Conservation (phyloP, 2,329 filamentous ascomycete species). For the Lizonia empirigonia region DNA sequence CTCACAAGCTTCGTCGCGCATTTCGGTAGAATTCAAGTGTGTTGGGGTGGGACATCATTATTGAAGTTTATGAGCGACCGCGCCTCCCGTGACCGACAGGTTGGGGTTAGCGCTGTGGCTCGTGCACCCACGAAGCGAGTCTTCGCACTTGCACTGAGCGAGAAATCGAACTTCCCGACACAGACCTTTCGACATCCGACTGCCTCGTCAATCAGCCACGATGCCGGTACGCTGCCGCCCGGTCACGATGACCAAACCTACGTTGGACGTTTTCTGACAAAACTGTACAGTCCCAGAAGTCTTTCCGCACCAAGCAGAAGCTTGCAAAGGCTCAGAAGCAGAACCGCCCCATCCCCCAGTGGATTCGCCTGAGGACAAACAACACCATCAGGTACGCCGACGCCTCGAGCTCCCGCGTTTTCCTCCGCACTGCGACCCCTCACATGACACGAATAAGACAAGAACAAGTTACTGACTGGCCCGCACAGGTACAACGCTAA, state of each 20-base stretch:
- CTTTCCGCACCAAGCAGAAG: slow-evolving; percentile 99
- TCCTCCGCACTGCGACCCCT: slow-evolving; percentile 4
- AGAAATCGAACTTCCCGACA: slow-evolving; percentile 16
- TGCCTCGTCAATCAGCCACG: slow-evolving; percentile 43
- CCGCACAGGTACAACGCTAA: slow-evolving; percentile 94
- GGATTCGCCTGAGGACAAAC: slow-evolving; percentile 96
- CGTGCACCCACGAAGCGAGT: neutral
- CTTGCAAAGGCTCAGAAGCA: slow-evolving; percentile 99
- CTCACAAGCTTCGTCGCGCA: too few relatives aligned
- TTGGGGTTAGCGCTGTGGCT: neutral
- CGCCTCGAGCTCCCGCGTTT: slow-evolving; percentile 6
- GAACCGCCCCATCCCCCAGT: slow-evolving; percentile 99
- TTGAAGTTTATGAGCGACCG: neutral
- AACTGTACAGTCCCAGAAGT: slow-evolving; percentile 86
- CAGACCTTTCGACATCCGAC: slow-evolving; percentile 42
- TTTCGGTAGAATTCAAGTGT: too few relatives aligned
- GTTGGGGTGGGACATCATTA: too few relatives aligned
- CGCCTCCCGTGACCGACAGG: neutral
- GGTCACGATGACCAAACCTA: slow-evolving; percentile 7
- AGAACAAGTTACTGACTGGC: slow-evolving; percentile 21
- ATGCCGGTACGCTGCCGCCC: slow-evolving; percentile 45
- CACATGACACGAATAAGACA: slow-evolving; percentile 2
- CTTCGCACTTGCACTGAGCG: slow-evolving; percentile 9
- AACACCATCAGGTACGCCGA: slow-evolving; percentile 94
- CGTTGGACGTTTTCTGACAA: slow-evolving; percentile 17